A percentile compares a stretch with the other conserved stretches of the same genome.
Evolutionary conservation across 768 basidiomycete genomes (phyloP).

Genomic region (Pisolithus tinctorius): DNA sequence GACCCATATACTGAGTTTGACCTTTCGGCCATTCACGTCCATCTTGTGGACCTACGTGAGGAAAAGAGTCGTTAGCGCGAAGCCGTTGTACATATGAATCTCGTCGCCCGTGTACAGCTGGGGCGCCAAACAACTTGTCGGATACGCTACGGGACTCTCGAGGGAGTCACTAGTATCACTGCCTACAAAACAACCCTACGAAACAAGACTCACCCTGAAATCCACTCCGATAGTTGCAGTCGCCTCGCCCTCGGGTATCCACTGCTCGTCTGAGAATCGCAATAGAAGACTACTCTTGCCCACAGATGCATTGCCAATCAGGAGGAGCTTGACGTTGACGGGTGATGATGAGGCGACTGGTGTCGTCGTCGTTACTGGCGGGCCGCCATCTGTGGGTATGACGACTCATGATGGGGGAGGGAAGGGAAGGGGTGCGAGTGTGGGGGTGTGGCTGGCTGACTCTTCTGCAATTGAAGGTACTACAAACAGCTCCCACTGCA

Average conservation of each 20-base stretch:
- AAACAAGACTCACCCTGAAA: conserved; percentile 47
- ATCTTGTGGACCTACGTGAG: conserved; percentile 72
- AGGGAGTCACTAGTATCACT: neutral
- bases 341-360: no score
- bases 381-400: no score
- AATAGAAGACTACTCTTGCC: conserved; percentile 89
- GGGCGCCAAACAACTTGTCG: no score
- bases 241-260: conserved; percentile 81
- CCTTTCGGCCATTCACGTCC: conserved; percentile 74
- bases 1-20: conserved; percentile 98
- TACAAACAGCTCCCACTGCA: no score
- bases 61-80: neutral
- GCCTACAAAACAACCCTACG: neutral
- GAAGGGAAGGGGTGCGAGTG: no score
- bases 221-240: conserved; percentile 41
- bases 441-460: no score
- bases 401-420: no score
- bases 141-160: neutral
- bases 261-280: conserved; percentile 95
- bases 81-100: neutral
- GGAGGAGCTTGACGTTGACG: conserved; percentile 63
- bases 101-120: neutral
- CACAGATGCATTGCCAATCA: conserved; percentile 86
- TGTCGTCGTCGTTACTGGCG: no score
- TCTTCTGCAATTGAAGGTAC: no score